Evolutionary conservation across 192 early-diverging fungal species (phyloP), one percentile per base, ranked within the genome.

Genomic region (Lunasporangiospora selenospora): DNA sequence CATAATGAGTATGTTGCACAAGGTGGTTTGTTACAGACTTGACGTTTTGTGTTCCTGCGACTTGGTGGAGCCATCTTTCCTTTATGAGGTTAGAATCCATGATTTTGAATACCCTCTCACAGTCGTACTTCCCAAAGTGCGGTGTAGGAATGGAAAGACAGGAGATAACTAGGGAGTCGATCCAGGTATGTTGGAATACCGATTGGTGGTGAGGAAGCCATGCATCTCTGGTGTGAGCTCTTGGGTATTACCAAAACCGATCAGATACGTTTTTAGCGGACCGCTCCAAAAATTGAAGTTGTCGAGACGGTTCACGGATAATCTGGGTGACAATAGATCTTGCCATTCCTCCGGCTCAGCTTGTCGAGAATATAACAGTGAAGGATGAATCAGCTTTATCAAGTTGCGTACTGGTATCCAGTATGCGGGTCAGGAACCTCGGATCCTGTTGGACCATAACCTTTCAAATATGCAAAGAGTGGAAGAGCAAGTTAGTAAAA

Each of bases 341-440:
- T 57, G 4, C 21, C 44, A 37, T 73, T 61, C 3, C 10, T 21
- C 4, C 42, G 49, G 3, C 37, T 46, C 7, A 76, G 53, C 29
- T 62, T 76, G 27, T 60, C 56, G 18, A 80, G 44, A 18, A 80
- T 30, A 49, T 69, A 73, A 18, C 75, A 67, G 40, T 80, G 78
- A 19, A 80, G 63, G 1, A 71, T 53, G 47, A 71, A 66, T 66
- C 73, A 80, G 3, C 78, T 73, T 29, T 62, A 80, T n/a, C 58
- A 47, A 12, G 33, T 47, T 36, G 56, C 61, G 46, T 29, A 51
- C 34, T 49, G 50, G 83, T 66, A 76, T 85, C 19, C 40, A 88
- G 47, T 30, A 85, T 83, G 38, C 81, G 77, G 19, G 73, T 65
- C 18, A 90, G 50, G 19, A 88, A 33, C 3, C 84, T 67, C 23